Evolutionary conservation across 129 eudicot genomes (phyloP), one percentile per base, ranked within the genome.

Genomic region (Flaveria ramosissima): DNA sequence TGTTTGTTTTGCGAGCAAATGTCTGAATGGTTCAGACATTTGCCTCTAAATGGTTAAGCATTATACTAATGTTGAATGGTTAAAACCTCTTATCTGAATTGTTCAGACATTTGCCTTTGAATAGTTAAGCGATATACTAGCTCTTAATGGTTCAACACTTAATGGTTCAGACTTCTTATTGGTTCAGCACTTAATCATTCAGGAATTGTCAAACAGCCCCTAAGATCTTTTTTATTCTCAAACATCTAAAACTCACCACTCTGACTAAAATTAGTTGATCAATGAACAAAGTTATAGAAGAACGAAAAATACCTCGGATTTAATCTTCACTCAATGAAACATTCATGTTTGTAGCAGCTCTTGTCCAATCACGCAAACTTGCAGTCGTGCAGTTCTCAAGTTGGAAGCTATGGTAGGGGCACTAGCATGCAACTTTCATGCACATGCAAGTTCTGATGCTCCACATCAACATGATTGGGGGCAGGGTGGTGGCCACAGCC

Each of bases 331-430:
- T 78, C 84, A 86, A 83, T 14, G 94, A 72, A 69, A 85, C 90
- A 63, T 91, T 91, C 80, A 91, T 88, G 80, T 91, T 95, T 1
- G 95, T 77, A n/a, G 86, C 72, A 12, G 87, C 57, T 71, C 70
- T 83, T 45, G 88, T 83, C 68, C 80, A 76, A 39, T 84, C 90
- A 47, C 75, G 85, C 57, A 32, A 75, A 75, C 46, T 17, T 76
- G 80, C 67, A 50, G 43, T 9, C 50, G 79, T 79, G 86, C 86
- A 80, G 39, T 32, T 85, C 43, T 78, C 77, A 9, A 81, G 52
- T 27, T 72, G 83, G 53, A 68, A 68, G 10, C 76, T 20, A 36
- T 74, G 66, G 90, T 66, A 21, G 83, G 67, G 57, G 51, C 45
- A 16, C 82, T 56, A 70, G 21, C 32, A 47, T 60, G 5, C 85